These are phyloP conservation scores for Pseudomassariella vexata DNA, from an alignment of 2,329 filamentous ascomycete species.

Conservation along the genomic window DNA sequence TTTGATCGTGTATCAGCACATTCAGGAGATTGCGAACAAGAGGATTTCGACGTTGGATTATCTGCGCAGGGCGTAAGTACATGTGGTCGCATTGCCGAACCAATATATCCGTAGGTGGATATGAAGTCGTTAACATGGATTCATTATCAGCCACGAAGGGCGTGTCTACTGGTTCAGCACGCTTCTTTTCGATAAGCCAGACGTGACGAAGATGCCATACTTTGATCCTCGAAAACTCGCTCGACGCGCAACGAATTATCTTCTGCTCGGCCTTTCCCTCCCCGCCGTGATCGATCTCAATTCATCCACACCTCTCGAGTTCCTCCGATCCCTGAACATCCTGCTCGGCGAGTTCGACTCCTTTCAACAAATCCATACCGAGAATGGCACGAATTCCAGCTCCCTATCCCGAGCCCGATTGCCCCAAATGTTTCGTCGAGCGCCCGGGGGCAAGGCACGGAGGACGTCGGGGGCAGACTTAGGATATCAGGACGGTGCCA, in stretches of 20 bases:
- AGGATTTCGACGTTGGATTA: conserved; percentile 93
- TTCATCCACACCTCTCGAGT: conserved; percentile 72
- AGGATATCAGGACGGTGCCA: conserved; percentile 12
- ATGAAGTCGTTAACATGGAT: too few species aligned
- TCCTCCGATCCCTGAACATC: conserved; percentile 78
- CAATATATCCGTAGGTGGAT: too few species aligned
- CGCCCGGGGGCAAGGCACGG: conserved; percentile 52
- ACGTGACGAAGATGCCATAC: conserved; percentile 77
- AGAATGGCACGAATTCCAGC: conserved; percentile 63
- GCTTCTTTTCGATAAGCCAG: conserved; percentile 78
- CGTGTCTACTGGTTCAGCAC: conserved; percentile 98
- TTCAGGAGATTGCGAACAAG: conserved; percentile 85
- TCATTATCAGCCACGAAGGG: conserved; percentile 69
- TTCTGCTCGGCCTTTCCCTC: conserved; percentile 86
- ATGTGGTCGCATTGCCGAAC: too few species aligned
- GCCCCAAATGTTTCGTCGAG: conserved; percentile 75
- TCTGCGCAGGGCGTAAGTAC: conserved; percentile 76
- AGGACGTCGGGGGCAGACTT: conserved; percentile 43
- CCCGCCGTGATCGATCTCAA: conserved; percentile 87
- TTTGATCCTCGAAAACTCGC: conserved; percentile 80
- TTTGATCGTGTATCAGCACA: conserved; percentile 49
- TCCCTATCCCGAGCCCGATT: conserved; percentile 73
- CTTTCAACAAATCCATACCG: conserved; percentile 81
- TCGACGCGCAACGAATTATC: conserved; percentile 86
- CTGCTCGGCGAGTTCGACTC: conserved; percentile 89